phyloP scores from a whole-genome alignment of 805 yeast genomes.

The Zygosaccharomyces gambellarensis region DNA sequence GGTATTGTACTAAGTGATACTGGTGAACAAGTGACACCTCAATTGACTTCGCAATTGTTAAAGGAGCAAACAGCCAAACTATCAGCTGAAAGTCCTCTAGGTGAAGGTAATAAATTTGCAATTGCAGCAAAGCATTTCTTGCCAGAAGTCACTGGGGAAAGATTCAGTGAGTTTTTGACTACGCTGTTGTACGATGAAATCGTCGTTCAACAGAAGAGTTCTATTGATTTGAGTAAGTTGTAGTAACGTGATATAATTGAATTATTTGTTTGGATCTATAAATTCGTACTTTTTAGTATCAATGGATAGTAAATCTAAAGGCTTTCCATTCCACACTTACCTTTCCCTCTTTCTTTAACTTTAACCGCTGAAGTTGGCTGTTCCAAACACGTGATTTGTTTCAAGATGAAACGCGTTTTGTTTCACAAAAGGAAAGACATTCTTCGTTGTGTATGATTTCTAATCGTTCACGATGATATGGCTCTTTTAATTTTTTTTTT shows the following conservation, averaged over 20 bases:
- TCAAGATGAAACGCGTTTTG: background rate
- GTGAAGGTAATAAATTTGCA: constrained; percentile 55
- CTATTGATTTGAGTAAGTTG: constrained; percentile 26
- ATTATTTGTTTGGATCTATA: too few species aligned
- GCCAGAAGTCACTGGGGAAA: constrained; percentile 68
- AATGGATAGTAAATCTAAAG: too few species aligned
- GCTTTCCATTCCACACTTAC: too few species aligned
- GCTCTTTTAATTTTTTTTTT: too few species aligned
- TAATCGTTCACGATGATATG: background rate
- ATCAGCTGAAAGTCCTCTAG: constrained; percentile 39
- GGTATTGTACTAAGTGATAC: constrained; percentile 55
- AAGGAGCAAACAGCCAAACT: constrained; percentile 57
- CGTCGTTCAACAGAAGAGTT: constrained; percentile 32
- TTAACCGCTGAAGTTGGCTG: background rate
- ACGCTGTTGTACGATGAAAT: constrained; percentile 67
- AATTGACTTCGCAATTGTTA: constrained; percentile 51
- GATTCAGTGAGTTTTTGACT: constrained; percentile 73
- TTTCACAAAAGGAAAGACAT: background rate
- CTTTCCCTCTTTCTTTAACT: background rate
- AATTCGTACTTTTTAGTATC: background rate
- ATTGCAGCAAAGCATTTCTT: constrained; percentile 66
- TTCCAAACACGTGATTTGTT: background rate
- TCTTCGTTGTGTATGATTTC: background rate
- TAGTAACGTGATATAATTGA: constrained; percentile 3
- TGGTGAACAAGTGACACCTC: constrained; percentile 54